Percentiles rank a stretch among this genome's conserved stretches.
phyloP scores from a whole-genome alignment of 1,284 basidiomycete species.

The Rhodotorula sp. region DNA sequence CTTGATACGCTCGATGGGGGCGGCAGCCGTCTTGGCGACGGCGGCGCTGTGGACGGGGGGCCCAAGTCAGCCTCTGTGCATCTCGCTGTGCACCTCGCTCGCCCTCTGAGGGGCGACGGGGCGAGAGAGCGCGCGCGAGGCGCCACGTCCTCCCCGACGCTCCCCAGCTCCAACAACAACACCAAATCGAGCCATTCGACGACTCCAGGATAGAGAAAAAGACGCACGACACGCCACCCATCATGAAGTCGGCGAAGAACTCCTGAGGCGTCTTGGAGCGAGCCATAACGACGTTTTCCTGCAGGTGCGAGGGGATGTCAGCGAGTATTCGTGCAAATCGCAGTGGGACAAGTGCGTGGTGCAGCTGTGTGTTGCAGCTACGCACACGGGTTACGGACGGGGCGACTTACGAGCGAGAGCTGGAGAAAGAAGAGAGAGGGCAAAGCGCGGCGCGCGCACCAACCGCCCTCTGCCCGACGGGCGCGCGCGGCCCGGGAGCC shows the following conservation, averaged over 20 bases:
- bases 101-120: neutral
- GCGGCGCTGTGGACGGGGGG: conserved; percentile 54
- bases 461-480: too few relatives aligned
- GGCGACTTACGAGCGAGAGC: too few relatives aligned
- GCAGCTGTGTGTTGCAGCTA: too few relatives aligned
- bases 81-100: neutral
- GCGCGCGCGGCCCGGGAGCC: too few relatives aligned
- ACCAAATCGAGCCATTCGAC: too few relatives aligned
- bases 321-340: too few relatives aligned
- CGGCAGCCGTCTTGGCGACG: conserved; percentile 80
- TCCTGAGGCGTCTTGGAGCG: conserved; percentile 41
- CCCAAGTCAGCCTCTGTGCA: too few relatives aligned
- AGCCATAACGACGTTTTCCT: conserved; percentile 26
- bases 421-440: too few relatives aligned
- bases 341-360: too few relatives aligned
- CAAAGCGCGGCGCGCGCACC: too few relatives aligned
- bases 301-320: neutral
- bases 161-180: too few relatives aligned
- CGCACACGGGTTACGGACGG: too few relatives aligned
- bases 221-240: conserved; percentile 42
- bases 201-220: neutral
- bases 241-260: conserved; percentile 42
- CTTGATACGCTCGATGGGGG: conserved; percentile 98
- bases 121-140: neutral
- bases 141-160: neutral